Conservation (phyloP, 2,329 filamentous ascomycete species). For the Nothomitra cinnamomea region DNA sequence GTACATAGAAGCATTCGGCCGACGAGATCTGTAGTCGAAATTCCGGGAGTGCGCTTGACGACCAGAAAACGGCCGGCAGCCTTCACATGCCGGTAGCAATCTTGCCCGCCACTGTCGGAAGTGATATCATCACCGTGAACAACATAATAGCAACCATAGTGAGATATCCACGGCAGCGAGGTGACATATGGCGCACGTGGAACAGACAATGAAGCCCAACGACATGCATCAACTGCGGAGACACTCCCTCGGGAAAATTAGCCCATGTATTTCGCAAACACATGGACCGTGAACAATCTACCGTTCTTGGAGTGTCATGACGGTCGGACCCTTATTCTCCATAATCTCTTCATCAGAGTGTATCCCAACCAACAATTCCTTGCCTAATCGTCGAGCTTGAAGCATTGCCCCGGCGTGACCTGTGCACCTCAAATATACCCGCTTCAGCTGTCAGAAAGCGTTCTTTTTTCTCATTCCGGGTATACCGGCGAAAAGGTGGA, state of each 20-base stretch:
- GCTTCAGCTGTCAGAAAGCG: not conserved
- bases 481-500: too few species aligned
- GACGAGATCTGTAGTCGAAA: constrained; percentile 95
- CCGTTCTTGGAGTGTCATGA: constrained; percentile 89
- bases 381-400: constrained; percentile 80
- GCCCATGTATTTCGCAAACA: too few species aligned
- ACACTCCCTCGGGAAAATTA: constrained; percentile 37
- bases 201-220: constrained; percentile 78
- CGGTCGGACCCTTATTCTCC: constrained; percentile 92
- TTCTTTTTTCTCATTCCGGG: too few species aligned
- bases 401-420: constrained; percentile 94
- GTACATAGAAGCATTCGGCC: constrained; percentile 95
- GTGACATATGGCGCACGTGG: constrained; percentile 89
- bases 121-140: constrained; percentile 97
- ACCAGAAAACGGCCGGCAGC: constrained; percentile 87
- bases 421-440: constrained; percentile 19
- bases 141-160: constrained; percentile 90
- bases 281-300: constrained; percentile 20
- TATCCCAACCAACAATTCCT: constrained; percentile 77
- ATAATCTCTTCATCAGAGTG: constrained; percentile 93
- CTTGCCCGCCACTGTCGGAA: constrained; percentile 78
- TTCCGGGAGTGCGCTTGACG: constrained; percentile 88
- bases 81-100: constrained; percentile 97
- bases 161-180: constrained; percentile 78
- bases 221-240: constrained; percentile 81